Conservation (phyloP, 768 basidiomycete species). For the Mycena vulgaris region DNA sequence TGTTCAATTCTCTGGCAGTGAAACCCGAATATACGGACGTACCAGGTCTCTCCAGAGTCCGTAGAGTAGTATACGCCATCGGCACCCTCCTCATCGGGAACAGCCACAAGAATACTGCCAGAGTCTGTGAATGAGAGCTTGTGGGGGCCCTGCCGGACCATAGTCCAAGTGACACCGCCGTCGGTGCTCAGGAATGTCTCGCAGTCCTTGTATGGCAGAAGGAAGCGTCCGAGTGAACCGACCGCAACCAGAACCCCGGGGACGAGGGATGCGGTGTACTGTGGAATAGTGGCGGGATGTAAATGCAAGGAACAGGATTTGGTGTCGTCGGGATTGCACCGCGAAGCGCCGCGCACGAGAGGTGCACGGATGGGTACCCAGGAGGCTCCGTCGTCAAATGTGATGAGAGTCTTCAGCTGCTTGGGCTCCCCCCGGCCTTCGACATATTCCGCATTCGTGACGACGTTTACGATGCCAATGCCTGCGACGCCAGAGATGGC, state of each 20-base stretch:
- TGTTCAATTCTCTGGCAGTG: neutral
- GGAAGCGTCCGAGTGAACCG: constrained; percentile 80
- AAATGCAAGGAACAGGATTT: constrained; percentile 88
- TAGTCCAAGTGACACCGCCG: constrained; percentile 88
- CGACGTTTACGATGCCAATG: constrained; percentile 92
- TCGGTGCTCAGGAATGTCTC: too few relatives aligned
- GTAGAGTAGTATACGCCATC: constrained; percentile 84
- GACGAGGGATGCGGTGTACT: constrained; percentile 96
- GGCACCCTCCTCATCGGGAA: constrained; percentile 86
- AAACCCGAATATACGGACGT: constrained; percentile 45
- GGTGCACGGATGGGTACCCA: too few relatives aligned
- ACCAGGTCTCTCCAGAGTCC: constrained; percentile 90
- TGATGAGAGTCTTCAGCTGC: too few relatives aligned
- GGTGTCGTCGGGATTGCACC: constrained; percentile 70
- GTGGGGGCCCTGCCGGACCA: constrained; percentile 82
- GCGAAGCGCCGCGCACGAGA: too few relatives aligned
- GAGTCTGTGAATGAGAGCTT: constrained; percentile 97
- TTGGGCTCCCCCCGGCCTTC: too few relatives aligned
- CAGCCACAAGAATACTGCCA: constrained; percentile 83
- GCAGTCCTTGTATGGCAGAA: constrained; percentile 85
- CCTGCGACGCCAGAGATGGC: constrained; percentile 88
- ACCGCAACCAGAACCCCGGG: constrained; percentile 97
- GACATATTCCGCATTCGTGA: too few relatives aligned
- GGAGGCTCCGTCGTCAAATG: too few relatives aligned
- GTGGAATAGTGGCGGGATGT: constrained; percentile 92